phyloP scores from a whole-genome alignment of 495 filamentous ascomycete species.

The Neurospora hispaniola region DNA sequence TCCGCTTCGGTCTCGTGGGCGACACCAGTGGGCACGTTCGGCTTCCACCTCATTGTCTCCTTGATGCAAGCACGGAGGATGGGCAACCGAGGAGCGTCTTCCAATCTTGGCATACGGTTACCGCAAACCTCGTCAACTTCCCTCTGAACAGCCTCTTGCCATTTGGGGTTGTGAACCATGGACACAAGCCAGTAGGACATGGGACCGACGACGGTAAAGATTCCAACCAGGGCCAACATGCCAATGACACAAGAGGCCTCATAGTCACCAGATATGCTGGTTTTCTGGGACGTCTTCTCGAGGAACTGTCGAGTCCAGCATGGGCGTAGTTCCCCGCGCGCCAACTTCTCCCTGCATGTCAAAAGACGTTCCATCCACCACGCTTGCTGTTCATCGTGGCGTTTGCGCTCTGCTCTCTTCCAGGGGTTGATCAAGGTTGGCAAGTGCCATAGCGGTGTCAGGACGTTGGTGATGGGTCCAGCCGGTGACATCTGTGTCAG shows the following conservation, averaged over 20 bases:
- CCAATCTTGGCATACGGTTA: constrained; percentile 28
- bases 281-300: constrained; percentile 25
- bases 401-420: constrained; percentile 29
- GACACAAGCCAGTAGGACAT: constrained; percentile 31
- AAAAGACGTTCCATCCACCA: constrained; percentile 29
- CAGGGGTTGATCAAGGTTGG: constrained; percentile 29
- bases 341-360: constrained; percentile 13
- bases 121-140: constrained; percentile 44
- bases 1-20: constrained; percentile 31
- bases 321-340: constrained; percentile 16
- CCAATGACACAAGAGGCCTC: constrained; percentile 31
- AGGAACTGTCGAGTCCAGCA: constrained; percentile 30
- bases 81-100: constrained; percentile 32
- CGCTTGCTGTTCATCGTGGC: constrained; percentile 29
- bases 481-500: constrained; percentile 34
- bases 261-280: constrained; percentile 27
- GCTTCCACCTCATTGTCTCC: constrained; percentile 43
- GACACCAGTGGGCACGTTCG: constrained; percentile 36
- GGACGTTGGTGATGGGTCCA: constrained; percentile 33
- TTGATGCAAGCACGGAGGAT: constrained; percentile 41
- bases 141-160: constrained; percentile 34
- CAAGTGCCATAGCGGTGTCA: constrained; percentile 32
- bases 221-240: constrained; percentile 33
- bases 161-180: constrained; percentile 31
- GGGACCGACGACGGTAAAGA: constrained; percentile 34